These are phyloP conservation scores for Apocynum venetum DNA, from an alignment of 257 asterid species.

Conservation along the genomic window DNA sequence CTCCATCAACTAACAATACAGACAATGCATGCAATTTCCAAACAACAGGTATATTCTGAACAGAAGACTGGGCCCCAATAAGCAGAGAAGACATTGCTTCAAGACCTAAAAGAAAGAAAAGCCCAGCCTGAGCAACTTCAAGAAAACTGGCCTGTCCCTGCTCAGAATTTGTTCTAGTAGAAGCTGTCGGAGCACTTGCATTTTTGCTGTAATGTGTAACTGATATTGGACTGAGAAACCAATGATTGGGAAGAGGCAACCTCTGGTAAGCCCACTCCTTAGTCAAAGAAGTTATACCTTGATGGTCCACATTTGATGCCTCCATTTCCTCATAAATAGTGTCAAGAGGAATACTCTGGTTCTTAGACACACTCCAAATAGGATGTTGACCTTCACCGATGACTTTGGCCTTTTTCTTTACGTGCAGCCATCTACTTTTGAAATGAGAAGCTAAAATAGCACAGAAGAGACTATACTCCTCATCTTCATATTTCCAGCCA, in stretches of 20 bases:
- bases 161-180: slow-evolving; percentile 13
- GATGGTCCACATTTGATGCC: slow-evolving; percentile 19
- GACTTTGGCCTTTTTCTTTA: slow-evolving; percentile 46
- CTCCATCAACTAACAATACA: slow-evolving; percentile 55
- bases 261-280: slow-evolving; percentile 85
- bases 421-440: slow-evolving; percentile 65
- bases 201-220: slow-evolving; percentile 34
- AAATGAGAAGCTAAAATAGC: slow-evolving; percentile 66
- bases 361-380: slow-evolving; percentile 30
- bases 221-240: slow-evolving; percentile 92
- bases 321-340: slow-evolving; percentile 68
- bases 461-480: slow-evolving; percentile 51
- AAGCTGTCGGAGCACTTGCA: slow-evolving; percentile 18
- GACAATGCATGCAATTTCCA: slow-evolving; percentile 94
- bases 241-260: slow-evolving; percentile 80
- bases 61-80: slow-evolving; percentile 35
- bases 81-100: slow-evolving; percentile 52
- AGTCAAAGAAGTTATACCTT: slow-evolving; percentile 42
- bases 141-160: slow-evolving; percentile 34
- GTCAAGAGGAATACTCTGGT: slow-evolving; percentile 40
- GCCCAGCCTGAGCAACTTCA: slow-evolving; percentile 67
- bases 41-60: slow-evolving; percentile 49
- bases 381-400: slow-evolving; percentile 21
- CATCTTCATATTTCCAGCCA: slow-evolving; percentile 61
- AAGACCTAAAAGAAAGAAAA: slow-evolving; percentile 75